Evolutionary conservation across 2,329 filamentous ascomycete genomes (phyloP), one percentile per base, ranked within the genome.

Genomic region (Camillea tinctor): DNA sequence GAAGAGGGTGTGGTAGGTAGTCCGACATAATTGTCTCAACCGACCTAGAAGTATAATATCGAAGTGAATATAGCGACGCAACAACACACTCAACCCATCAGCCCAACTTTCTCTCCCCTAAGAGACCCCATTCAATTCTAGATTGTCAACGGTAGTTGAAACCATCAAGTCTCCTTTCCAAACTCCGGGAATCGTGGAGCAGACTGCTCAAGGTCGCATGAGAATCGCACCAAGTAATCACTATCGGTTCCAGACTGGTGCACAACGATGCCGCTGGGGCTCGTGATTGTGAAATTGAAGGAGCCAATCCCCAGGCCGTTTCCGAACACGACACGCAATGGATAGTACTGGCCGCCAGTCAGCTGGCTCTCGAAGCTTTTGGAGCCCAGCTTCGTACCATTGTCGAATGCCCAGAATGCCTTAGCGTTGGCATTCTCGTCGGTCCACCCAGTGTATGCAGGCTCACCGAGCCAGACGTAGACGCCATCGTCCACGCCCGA

Each of bases 371-470:
- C 56, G 40, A 65, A 68, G 50, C 58, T 64, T 2, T 64, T 64
- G 7, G 54, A 52, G 20, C 64, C 65, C 30, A 59, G 61, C 36
- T 56, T 52, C 13, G 56, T 56, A 6, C 63, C 61, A 23, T 56
- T 61, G 24, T 54, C 60, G 51, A 64, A 63, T 17, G 58, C 60
- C 60, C 65, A 71, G 3, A 60, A 50, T 19, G 63, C 66, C 40
- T 59, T 62, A 6, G 56, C 57, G 40, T 66, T 55, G 20, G 66
- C 64, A n/a, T 70, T 68, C 2, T 19, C 60, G 24, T 63, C 64
- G 3, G 65, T 67, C 69, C 68, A 70, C 4, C 64, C 65, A 21
- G 60, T 51, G 40, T 64, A 69, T 3, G 69, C 69, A 7, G 49
- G 23, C 5, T 63, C 54, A 17, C 68, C 68, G 51, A 67, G 54